Evolutionary conservation across 139 green algal species (phyloP).

Genomic region (Micractinium conductrix): DNA sequence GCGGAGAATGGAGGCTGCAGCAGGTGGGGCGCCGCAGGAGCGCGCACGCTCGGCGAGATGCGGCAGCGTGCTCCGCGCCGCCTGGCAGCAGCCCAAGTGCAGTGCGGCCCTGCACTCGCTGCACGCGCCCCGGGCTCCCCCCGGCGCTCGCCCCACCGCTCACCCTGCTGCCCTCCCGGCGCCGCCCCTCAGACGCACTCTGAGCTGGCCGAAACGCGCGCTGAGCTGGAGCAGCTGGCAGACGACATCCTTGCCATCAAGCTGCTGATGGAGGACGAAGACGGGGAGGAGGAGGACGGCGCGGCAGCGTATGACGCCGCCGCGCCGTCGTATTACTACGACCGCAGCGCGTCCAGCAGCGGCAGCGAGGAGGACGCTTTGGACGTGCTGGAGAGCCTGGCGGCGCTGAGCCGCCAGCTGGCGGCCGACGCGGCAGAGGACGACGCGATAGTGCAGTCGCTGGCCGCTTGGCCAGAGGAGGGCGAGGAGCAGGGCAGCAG

Average conservation of each 20-base stretch:
- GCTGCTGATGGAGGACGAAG: conserved; percentile 25
- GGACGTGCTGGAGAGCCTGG: conserved; percentile 37
- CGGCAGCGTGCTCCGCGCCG: too few species aligned
- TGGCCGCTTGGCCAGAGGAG: background rate
- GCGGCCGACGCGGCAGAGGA: background rate
- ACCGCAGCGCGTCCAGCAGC: background rate
- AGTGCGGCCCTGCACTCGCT: too few species aligned
- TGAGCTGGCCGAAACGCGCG: conserved; percentile 33
- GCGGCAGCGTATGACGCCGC: background rate
- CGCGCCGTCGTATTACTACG: background rate
- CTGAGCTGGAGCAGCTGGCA: conserved; percentile 37
- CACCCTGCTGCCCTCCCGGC: background rate
- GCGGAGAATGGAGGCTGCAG: too few species aligned
- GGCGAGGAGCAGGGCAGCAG: background rate
- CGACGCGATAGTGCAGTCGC: background rate
- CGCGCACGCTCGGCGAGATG: too few species aligned
- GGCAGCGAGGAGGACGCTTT: conserved; percentile 12
- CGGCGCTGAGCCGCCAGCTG: conserved; percentile 31
- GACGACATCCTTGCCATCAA: conserved; percentile 36
- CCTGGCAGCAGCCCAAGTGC: too few species aligned
- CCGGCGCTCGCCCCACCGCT: background rate
- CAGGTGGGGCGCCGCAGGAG: too few species aligned
- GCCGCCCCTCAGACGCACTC: background rate
- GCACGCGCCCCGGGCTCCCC: too few species aligned
- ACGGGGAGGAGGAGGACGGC: background rate